Base-by-base conservation (phyloP, 495 filamentous ascomycete species). In the Aeminium ludgeri region DNA sequence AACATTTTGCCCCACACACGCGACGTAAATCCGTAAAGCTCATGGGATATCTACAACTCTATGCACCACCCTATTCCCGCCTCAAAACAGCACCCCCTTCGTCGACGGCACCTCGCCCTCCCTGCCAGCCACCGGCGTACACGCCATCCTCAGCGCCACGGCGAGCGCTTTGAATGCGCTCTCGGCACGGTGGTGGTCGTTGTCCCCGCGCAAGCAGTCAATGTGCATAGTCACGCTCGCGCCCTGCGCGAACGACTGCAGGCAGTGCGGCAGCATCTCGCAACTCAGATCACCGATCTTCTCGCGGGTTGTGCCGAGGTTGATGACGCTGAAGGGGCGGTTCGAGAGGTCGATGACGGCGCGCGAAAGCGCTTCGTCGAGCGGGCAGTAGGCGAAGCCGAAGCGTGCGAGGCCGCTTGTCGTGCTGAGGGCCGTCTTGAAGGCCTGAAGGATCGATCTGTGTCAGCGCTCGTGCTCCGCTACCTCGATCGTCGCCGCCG, bases 121-220 rank as follows among this genome's bases (percentile, higher is more conserved):
- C 46, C 76, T 73, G 34, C 82, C 82, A 40, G 73, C 70, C 2
- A 89, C 72, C 52, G 74, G 65, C 41, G 66, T 69, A 38, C 75
- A 86, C 30, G 89, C 89, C 56, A 67, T 68, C 46, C 76, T 65
- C 17, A 89, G 67, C 3, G 89, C 89, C 36, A 89, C 74, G 0
- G 89, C 89, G 45, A 95, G 59, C 39, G 91, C 91, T 71, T 97
- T 97, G 57, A 97, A 96, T 32, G 89, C 89, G 55, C 81, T 87
- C 72, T 97, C 89, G 20, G 89, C 91, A 38, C 85, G 66, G 59
- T 96, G 89, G 60, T 97, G 89, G 61, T 97, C 91, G 61, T 96
- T 97, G 34, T 80, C 72, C 19, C 89, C 89, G 39, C 80, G 69
- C 32, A 91, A 54, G 55, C 80, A 83, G 57, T 94, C 84, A 36